Evolutionary conservation across 177 flowering plant genomes (phyloP), one percentile per base, ranked within the genome.

Genomic region (Vitis hybrid): DNA sequence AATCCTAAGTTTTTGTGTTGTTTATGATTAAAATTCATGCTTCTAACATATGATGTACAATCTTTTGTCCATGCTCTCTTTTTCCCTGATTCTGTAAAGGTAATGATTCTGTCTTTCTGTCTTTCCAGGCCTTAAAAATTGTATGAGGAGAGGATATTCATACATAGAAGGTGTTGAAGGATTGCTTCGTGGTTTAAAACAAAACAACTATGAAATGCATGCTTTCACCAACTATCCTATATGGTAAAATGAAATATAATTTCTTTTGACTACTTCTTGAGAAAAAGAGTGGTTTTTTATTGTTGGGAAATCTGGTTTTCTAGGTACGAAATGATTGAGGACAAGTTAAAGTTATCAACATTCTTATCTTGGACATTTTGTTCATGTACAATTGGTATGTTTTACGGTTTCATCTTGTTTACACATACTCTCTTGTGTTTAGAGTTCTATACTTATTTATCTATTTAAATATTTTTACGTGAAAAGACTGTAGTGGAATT

Each of bases 301-400:
- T 46, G 62, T 46, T 3, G 60, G 13, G 3, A 24, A 52, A 11
- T 40, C 60, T 52, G 59, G 24, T 64, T 68, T 78, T 74, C 54
- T 70, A 95, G 99, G 98, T 95, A 88, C 71, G 65, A 80, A 65
- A 56, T 93, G 79, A 89, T 93, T 68, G 98, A 95, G 77, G 96
- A 90, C 52, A 87, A 93, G 82, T 70, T 95, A 76, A 85, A 84
- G 70, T 69, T 95, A 59, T 93, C 99, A 32, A 72, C 63, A 40
- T 95, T 89, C 78, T 77, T 95, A 74, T 86, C 91, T 27, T 95
- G 97, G 99, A 88, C 98, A 67, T 95, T 93, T 69, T 90, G 97
- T 73, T 95, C 97, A 4, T 95, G 93, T 71, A 74, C 7, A 66
- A 76, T 50, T 32, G 98, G 99, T 95, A 89, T 52, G 58, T 66